These are phyloP conservation scores for Nidularia sp. DNA, from an alignment of 768 basidiomycete genomes.

Conservation along the genomic window DNA sequence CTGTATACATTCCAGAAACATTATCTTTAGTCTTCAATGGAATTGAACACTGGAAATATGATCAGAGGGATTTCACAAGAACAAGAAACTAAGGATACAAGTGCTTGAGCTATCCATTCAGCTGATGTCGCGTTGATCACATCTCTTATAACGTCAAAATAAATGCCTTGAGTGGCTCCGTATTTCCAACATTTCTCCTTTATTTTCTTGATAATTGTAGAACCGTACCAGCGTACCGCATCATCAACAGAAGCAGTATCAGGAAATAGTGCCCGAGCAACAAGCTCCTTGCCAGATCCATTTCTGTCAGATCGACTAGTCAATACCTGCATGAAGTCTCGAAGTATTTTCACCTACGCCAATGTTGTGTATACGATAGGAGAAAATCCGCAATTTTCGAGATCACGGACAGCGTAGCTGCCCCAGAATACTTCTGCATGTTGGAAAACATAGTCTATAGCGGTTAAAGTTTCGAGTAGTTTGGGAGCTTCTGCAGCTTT, in stretches of 20 bases:
- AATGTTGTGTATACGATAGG: background rate
- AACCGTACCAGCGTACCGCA: background rate
- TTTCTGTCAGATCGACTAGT: too few relatives aligned
- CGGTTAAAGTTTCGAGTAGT: background rate
- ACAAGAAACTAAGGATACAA: background rate
- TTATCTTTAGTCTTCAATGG: background rate
- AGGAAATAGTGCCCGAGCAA: background rate
- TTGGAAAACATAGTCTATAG: background rate
- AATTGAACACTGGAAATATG: background rate
- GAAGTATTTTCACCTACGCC: background rate
- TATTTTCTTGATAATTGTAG: background rate
- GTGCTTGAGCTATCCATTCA: background rate
- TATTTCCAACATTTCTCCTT: background rate
- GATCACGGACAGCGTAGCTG: background rate
- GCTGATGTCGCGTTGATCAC: background rate
- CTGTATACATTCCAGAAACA: background rate
- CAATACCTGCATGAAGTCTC: background rate
- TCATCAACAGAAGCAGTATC: background rate
- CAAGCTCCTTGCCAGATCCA: background rate
- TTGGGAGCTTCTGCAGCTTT: background rate
- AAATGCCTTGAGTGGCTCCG: background rate
- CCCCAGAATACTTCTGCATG: background rate
- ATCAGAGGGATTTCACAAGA: background rate
- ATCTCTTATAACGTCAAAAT: background rate
- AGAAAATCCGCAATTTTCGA: background rate